phyloP scores from a whole-genome alignment of 2,329 filamentous ascomycete genomes.

The Pezicula carpinea region DNA sequence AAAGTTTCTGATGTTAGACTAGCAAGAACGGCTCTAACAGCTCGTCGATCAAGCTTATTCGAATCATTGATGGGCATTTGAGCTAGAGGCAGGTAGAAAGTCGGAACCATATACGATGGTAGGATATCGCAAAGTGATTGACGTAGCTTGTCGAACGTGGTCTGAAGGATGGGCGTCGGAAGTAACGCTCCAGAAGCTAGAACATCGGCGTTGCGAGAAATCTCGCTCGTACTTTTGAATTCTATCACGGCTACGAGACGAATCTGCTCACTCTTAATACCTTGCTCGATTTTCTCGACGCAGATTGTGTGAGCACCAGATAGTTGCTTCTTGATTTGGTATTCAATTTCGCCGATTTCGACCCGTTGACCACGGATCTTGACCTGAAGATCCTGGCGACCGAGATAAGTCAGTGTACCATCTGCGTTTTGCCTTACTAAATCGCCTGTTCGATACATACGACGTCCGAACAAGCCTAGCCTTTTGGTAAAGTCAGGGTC shows the following conservation, averaged over 20 bases:
- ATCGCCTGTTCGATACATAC: constrained; percentile 31
- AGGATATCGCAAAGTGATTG: constrained; percentile 12
- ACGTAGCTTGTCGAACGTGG: constrained; percentile 1
- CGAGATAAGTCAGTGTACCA: constrained; percentile 55
- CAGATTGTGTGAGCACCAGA: neutral
- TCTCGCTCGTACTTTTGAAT: neutral
- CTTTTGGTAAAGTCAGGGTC: constrained; percentile 11
- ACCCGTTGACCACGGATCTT: constrained; percentile 60
- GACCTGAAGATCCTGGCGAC: constrained; percentile 59
- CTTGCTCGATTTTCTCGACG: constrained; percentile 1
- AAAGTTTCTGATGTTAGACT: neutral
- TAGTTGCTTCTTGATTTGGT: constrained; percentile 7
- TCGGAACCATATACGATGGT: constrained; percentile 33
- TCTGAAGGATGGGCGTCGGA: neutral
- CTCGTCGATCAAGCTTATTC: constrained; percentile 29
- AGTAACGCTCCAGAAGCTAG: neutral
- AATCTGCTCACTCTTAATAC: neutral
- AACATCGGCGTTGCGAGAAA: neutral
- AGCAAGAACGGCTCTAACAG: neutral
- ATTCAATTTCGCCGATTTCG: constrained; percentile 58
- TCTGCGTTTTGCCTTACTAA: constrained; percentile 46
- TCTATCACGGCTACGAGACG: constrained; percentile 1
- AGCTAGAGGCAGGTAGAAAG: constrained; percentile 25
- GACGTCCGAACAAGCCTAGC: constrained; percentile 5
- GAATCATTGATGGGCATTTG: constrained; percentile 24